phyloP scores from a whole-genome alignment of 768 basidiomycete genomes.

The Pisolithus orientalis region DNA sequence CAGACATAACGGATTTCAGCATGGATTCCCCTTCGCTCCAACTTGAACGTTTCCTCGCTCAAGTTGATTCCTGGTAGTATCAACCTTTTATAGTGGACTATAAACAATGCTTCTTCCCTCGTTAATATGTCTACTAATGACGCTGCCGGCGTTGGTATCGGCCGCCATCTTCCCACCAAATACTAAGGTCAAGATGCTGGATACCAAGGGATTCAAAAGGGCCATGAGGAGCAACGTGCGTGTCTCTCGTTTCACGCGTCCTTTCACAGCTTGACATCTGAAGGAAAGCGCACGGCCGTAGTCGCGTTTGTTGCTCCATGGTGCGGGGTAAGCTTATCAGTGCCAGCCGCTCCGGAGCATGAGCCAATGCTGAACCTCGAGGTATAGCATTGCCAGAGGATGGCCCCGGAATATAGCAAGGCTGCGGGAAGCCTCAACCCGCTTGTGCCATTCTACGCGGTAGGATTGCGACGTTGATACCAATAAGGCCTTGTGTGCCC shows the following conservation, averaged over 20 bases:
- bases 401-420: constrained; percentile 82
- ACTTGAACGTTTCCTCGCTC: background rate
- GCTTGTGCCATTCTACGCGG: constrained; percentile 80
- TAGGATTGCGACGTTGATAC: constrained; percentile 86
- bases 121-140: constrained; percentile 12
- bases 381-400: constrained; percentile 70
- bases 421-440: constrained; percentile 76
- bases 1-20: background rate
- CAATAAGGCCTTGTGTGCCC: constrained; percentile 79
- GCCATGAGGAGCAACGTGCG: constrained; percentile 73
- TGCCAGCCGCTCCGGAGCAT: background rate
- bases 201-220: constrained; percentile 62
- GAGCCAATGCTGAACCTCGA: background rate
- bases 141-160: constrained; percentile 32
- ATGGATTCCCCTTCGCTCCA: background rate
- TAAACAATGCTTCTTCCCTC: constrained; percentile 18
- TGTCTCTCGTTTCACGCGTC: constrained; percentile 5
- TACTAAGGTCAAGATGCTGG: constrained; percentile 67
- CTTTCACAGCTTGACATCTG: background rate
- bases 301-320: constrained; percentile 95
- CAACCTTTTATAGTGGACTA: background rate
- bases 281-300: constrained; percentile 57
- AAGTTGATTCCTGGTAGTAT: background rate
- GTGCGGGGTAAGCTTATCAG: constrained; percentile 66
- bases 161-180: constrained; percentile 45